Base-by-base conservation (phyloP, 306 rosid species). In the Pachyrhizus erosus region DNA sequence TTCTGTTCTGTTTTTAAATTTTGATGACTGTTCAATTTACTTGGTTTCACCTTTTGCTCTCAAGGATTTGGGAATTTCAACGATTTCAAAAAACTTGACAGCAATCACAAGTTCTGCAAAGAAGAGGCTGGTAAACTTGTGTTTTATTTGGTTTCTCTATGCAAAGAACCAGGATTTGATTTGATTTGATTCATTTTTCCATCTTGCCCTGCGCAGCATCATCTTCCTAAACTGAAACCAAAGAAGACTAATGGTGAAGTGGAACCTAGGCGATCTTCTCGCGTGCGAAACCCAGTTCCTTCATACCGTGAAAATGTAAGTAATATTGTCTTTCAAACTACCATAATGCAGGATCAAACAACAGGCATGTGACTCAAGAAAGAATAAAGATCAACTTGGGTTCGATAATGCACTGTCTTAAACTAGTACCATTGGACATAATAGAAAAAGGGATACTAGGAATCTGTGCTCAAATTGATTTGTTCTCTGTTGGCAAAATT, bases 11-110 rank as follows among this genome's bases (percentile, higher is more conserved):
- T 0, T 29, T 74, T 20, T 34, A 15, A 33, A 33, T 39, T 57
- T 51, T 65, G 24, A 31, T 51, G 11, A 29, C 67, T 51, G 64
- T 61, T 70, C 10, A 26, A 14, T 66, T 39, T 71, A 29, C 61
- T 33, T 48, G 13, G 34, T 69, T 52, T 60, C n/a, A 21, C 9
- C 31, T 85, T 67, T 66, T 70, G 34, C 7, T 21, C 13, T 65
- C 66, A 75, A 93, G 96, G 94, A 91, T 78, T 80, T 93, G 84
- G 94, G 96, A 20, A 90, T 93, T 72, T 64, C 83, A 54, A 82
- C 18, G 67, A 85, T 91, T 66, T 82, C 96, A 0, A 93, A 93
- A 79, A 84, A 78, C 7, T 69, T 93, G 85, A 69, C 91, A 7
- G 83, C 80, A 24, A 48, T 82, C 23, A 11, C 83, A 55, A 86